phyloP scores from a whole-genome alignment of 495 filamentous ascomycete genomes.

The Sphaerosporella brunnea region DNA sequence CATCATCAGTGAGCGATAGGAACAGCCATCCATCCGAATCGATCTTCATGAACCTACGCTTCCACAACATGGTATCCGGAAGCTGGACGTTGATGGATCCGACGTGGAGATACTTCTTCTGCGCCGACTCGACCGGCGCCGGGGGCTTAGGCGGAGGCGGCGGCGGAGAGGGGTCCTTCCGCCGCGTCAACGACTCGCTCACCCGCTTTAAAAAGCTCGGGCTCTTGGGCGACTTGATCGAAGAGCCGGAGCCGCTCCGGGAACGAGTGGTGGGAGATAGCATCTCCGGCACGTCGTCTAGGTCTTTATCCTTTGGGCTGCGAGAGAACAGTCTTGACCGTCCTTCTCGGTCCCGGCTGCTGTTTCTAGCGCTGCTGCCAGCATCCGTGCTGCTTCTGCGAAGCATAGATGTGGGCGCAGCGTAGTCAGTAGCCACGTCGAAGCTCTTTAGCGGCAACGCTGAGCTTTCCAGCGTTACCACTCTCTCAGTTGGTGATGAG shows the following conservation, averaged over 20 bases:
- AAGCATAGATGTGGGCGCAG: no score
- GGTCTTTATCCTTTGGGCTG: conserved; percentile 8
- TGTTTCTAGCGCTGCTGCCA: not conserved
- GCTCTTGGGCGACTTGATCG: conserved; percentile 15
- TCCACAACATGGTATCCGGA: conserved; percentile 27
- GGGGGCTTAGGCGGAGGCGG: conserved; percentile 3
- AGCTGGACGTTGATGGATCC: conserved; percentile 26
- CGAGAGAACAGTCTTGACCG: conserved; percentile 1
- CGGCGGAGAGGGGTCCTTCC: conserved; percentile 8
- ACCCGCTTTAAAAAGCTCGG: conserved; percentile 21
- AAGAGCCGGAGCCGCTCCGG: not conserved
- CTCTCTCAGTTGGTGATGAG: not conserved
- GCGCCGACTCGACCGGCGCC: conserved; percentile 8
- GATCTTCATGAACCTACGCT: conserved; percentile 24
- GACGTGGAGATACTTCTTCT: conserved; percentile 20
- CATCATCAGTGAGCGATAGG: conserved; percentile 23
- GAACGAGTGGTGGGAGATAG: not conserved
- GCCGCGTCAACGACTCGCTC: conserved; percentile 15
- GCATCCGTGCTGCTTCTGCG: conserved; percentile 2
- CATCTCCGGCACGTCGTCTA: conserved; percentile 15
- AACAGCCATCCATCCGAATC: conserved; percentile 23
- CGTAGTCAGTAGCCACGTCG: not conserved
- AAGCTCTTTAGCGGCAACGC: not conserved
- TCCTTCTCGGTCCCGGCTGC: not conserved
- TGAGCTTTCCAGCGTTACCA: not conserved